Evolutionary conservation across 2,329 filamentous ascomycete genomes (phyloP), one percentile per base, ranked within the genome.

Genomic region (Paracamarosporium sp.): DNA sequence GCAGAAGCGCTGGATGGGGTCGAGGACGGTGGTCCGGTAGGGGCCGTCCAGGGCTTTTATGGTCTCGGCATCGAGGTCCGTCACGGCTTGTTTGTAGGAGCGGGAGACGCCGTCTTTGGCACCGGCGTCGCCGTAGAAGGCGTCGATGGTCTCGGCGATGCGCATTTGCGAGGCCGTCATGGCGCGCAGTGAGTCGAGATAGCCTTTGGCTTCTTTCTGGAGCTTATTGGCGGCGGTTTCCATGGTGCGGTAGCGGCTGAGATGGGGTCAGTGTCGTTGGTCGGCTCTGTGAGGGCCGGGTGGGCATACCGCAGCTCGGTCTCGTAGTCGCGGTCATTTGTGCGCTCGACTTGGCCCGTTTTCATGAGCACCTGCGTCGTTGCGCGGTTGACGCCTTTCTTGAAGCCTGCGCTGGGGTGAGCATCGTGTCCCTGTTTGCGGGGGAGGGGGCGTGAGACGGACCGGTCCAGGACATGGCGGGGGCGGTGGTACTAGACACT

Each of bases 331-430:
- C 96, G 92, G 81, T 99, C 95, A 78, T 94, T 97, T 25, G 95
- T 99, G 82, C 95, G 94, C 81, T 99, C 95, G 70, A 99, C 96
- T 82, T 98, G 95, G 59, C 95, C 92, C 88, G 67, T 96, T 86
- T 99, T 99, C 94, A 99, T 98, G 92, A 99, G 97, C 62, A 98
- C 94, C 88, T 97, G 93, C 81, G 96, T 99, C 80, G 94, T 97
- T 72, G 94, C 94, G 82, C 95, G 92, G 84, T 95, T 94, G 83
- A 98, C 93, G 88, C 96, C 96, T 80, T 96, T 97, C 83, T 95
- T 93, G 83, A 93, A 94, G 65, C 90, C 90, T 90, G 72, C 33
- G 61, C n/a, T 27, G 27, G 24, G 41, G 61, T 74, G 50, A 76
- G 72, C 56, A 51, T 57, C 43, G 54, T 41, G 59, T 15, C 43